Percentiles rank a stretch among this genome's conserved stretches.
phyloP scores from a whole-genome alignment of 2,329 filamentous ascomycete species.

The Sclerotinia trifoliorum region DNA sequence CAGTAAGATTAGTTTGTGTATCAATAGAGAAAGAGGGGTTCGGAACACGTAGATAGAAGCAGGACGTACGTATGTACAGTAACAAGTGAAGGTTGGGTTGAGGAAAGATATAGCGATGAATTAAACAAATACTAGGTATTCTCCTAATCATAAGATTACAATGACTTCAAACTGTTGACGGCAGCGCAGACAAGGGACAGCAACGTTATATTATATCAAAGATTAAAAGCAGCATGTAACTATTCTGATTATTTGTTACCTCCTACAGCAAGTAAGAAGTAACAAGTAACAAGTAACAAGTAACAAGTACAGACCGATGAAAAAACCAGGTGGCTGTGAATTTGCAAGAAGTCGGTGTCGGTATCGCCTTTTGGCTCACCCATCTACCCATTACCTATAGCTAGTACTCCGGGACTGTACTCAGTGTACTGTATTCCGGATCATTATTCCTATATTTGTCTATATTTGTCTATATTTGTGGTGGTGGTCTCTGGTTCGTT shows the following conservation, averaged over 20 bases:
- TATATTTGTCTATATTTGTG: neutral
- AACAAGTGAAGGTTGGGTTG: no score
- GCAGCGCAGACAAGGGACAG: neutral
- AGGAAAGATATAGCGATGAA: neutral
- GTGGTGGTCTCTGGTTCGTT: neutral
- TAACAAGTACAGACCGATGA: no score
- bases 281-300: neutral
- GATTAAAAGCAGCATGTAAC: constrained; percentile 21
- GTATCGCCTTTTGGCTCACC: neutral
- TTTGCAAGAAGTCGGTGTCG: constrained; percentile 13
- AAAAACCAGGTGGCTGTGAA: constrained; percentile 20
- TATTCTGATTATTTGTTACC: neutral
- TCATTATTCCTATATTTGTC: neutral
- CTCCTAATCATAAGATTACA: neutral
- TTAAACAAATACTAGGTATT: no score
- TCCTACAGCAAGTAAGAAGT: neutral
- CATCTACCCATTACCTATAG: no score
- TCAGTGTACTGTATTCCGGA: no score
- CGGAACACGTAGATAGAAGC: no score
- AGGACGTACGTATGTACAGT: no score
- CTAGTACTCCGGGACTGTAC: neutral
- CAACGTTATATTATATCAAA: neutral
- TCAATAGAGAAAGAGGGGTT: neutral
- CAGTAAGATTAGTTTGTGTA: no score
- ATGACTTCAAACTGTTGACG: neutral